Evolutionary conservation across 306 rosid genomes (phyloP), one percentile per base, ranked within the genome.

Genomic region (Castanospermum australe): DNA sequence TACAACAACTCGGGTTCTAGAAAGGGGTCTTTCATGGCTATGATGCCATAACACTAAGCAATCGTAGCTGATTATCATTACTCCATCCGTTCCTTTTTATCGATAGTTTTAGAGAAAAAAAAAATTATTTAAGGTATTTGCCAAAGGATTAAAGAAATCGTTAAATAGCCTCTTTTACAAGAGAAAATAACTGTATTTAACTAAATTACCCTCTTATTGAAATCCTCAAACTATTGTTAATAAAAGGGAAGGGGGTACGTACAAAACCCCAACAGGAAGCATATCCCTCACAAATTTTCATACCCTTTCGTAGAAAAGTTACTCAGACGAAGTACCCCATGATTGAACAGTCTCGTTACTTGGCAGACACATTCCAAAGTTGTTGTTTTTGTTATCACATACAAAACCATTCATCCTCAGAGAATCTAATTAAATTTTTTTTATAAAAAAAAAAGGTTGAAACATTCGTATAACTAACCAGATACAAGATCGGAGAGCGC

Each of bases 401-500:
- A 62, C 59, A 28, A 8, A 57, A 42, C 5, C 50, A 39, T 7
- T 28, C 41, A 20, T 35, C 33, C 7, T 15, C 38, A 50, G 54
- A 32, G 25, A 75, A 66, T 47, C 30, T 11, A 67, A 20, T 25
- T 3, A 57, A 10, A 60, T n/a, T n/a, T n/a, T n/a, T n/a, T n/a
- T n/a, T n/a, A 56, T 0, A 63, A 62, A 41, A 32, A 35, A 20
- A 32, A 30, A 17, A 48, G n/a, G 2, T 5, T 4, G 61, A 71
- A 38, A 51, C 11, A 41, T 28, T 44, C 6, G 36, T 55, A 44
- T 18, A 51, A 83, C 86, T 42, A 21, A 94, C 98, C 88, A 87
- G 79, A 68, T 83, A 76, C 15, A 90, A 75, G 63, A 88, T 10
- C 6, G 84, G 60, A 41, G 81, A 45, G 62, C 21, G 84, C 8